Evolutionary conservation across 129 eudicot genomes (phyloP).

Genomic region (Chrysanthemum lavandulifolium): DNA sequence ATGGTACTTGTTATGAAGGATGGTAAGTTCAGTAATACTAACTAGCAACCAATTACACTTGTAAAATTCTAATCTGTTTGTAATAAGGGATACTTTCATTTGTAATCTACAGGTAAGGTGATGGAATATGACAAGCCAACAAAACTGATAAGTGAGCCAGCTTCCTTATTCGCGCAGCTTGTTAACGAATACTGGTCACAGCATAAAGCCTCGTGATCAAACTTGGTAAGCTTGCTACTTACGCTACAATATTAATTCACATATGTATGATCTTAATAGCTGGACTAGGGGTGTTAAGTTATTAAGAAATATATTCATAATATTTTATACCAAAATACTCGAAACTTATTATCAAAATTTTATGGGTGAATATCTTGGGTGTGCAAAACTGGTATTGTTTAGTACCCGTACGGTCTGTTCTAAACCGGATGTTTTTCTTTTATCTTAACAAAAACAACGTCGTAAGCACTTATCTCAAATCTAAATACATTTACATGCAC

Average conservation of each 20-base stretch:
- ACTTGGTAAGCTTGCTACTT: constrained; percentile 14
- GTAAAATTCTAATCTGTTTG: background rate
- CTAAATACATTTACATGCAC: background rate
- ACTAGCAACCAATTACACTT: background rate
- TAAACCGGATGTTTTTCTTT: no score
- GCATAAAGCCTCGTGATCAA: constrained; percentile 19
- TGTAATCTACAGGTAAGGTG: constrained; percentile 45
- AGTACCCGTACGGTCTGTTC: no score
- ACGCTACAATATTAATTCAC: background rate
- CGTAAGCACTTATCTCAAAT: no score
- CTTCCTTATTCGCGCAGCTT: constrained; percentile 52
- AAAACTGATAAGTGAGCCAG: constrained; percentile 42
- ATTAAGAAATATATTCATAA: no score
- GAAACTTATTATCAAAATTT: background rate
- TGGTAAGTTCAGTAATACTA: constrained; percentile 24
- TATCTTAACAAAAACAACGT: no score
- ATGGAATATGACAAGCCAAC: constrained; percentile 60
- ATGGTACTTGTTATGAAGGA: constrained; percentile 65
- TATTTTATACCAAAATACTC: background rate
- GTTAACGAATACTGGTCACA: constrained; percentile 65
- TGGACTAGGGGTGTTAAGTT: background rate
- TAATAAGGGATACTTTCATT: background rate
- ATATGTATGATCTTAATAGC: background rate
- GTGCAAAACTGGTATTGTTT: no score
- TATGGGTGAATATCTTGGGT: no score